Conservation (phyloP, 768 basidiomycete species). For the Dendrothele bispora region DNA sequence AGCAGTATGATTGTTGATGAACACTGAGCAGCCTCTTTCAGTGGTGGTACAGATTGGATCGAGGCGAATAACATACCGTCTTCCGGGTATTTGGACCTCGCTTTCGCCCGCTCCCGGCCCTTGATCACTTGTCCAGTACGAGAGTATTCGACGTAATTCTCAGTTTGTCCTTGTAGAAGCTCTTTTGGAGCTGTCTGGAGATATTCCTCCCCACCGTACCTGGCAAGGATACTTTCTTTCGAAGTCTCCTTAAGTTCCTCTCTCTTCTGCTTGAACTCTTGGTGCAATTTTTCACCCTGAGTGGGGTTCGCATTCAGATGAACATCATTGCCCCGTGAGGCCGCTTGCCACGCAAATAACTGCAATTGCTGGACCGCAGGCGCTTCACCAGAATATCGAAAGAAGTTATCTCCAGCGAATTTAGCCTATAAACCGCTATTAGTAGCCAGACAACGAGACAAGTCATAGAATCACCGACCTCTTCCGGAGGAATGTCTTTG, state of each 20-base stretch:
- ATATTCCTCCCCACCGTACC: slow-evolving; percentile 94
- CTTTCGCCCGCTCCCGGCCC: slow-evolving; percentile 86
- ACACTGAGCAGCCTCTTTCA: slow-evolving; percentile 49
- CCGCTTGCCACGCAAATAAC: slow-evolving; percentile 96
- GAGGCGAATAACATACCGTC: slow-evolving; percentile 58
- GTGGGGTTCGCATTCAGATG: slow-evolving; percentile 97
- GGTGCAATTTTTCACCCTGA: slow-evolving; percentile 88
- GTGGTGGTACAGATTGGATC: slow-evolving; percentile 4
- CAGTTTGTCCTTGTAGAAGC: slow-evolving; percentile 92
- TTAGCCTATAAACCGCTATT: slow-evolving; percentile 49
- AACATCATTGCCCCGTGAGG: slow-evolving; percentile 89
- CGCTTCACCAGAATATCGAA: slow-evolving; percentile 90
- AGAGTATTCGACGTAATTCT: slow-evolving; percentile 97
- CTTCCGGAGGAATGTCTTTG: slow-evolving; percentile 76
- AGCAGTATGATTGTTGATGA: slow-evolving; percentile 87
- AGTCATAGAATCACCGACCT: slow-evolving; percentile 51
- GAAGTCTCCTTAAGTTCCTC: slow-evolving; percentile 86
- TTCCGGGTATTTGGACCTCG: slow-evolving; percentile 91
- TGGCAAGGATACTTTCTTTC: slow-evolving; percentile 86
- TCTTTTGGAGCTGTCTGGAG: slow-evolving; percentile 89
- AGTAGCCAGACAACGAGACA: slow-evolving; percentile 5
- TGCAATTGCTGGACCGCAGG: slow-evolving; percentile 89
- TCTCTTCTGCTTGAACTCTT: slow-evolving; percentile 91
- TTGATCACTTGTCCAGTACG: slow-evolving; percentile 88
- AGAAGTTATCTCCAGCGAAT: slow-evolving; percentile 97